These are phyloP conservation scores for Escovopsis sp. DNA, from an alignment of 2,329 filamentous ascomycete species.

Conservation along the genomic window DNA sequence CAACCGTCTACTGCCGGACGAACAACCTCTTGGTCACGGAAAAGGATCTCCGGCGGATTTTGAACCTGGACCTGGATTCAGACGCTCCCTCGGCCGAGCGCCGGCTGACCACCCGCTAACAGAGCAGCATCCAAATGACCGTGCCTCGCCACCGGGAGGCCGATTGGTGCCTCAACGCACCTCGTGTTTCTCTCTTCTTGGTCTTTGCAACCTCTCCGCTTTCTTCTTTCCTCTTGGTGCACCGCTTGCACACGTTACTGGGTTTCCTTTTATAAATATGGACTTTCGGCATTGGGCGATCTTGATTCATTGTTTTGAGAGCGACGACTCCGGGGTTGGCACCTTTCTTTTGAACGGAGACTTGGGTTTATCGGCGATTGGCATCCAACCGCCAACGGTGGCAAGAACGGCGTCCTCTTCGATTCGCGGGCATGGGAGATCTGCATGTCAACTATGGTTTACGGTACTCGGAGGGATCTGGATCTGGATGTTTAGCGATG, in stretches of 20 bases:
- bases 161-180: no score
- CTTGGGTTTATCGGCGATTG: no score
- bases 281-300: no score
- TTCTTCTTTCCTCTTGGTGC: neutral
- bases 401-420: neutral
- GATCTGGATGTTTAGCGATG: conserved; percentile 11
- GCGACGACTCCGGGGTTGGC: no score
- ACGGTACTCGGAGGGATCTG: conserved; percentile 9
- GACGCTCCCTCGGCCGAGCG: conserved; percentile 9
- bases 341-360: no score
- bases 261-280: neutral
- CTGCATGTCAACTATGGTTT: conserved; percentile 7
- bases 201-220: neutral
- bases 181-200: neutral
- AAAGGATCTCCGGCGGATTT: conserved; percentile 36
- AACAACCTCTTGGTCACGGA: conserved; percentile 35
- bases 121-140: no score
- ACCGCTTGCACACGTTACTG: neutral
- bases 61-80: conserved; percentile 28
- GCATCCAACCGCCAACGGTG: neutral
- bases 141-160: no score
- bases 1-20: conserved; percentile 6
- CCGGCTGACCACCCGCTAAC: conserved; percentile 11
- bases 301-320: no score
- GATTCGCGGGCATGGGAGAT: conserved; percentile 2